phyloP scores from a whole-genome alignment of 2,329 filamentous ascomycete species.

The Pseudogymnoascus sp. region DNA sequence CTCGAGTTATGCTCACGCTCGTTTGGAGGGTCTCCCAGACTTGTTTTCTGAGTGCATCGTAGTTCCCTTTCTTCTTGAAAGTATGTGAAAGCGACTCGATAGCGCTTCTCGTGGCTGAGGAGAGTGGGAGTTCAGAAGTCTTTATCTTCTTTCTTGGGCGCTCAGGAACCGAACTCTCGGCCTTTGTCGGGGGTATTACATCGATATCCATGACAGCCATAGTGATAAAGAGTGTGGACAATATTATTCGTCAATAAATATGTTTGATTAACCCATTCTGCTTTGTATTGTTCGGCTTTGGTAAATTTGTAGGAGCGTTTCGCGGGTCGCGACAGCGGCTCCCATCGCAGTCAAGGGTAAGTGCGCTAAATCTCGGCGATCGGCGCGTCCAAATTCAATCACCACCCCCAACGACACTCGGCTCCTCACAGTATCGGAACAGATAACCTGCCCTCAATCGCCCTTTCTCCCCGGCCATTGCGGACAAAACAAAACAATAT shows the following conservation, averaged over 20 bases:
- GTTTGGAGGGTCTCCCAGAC: slow-evolving; percentile 51
- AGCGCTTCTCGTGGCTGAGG: slow-evolving; percentile 63
- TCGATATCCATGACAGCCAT: background rate
- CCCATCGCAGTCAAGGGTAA: background rate
- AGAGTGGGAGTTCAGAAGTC: slow-evolving; percentile 66
- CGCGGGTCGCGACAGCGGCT: slow-evolving; percentile 3
- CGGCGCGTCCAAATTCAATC: slow-evolving; percentile 7
- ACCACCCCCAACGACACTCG: slow-evolving; percentile 4
- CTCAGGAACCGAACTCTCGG: background rate
- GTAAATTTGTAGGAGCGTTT: background rate
- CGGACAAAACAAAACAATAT: slow-evolving; percentile 4
- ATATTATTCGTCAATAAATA: background rate
- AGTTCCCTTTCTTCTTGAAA: slow-evolving; percentile 82
- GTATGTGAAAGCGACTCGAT: slow-evolving; percentile 71
- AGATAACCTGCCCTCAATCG: slow-evolving; percentile 2
- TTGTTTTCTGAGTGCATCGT: slow-evolving; percentile 69
- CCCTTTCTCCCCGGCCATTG: background rate
- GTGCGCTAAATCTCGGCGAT: slow-evolving; percentile 3
- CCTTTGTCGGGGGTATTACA: background rate
- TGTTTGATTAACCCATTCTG: slow-evolving; percentile 4
- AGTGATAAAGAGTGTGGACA: background rate
- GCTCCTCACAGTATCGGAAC: background rate
- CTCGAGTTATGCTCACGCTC: slow-evolving; percentile 30
- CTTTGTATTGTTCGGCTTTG: background rate
- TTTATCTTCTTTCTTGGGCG: slow-evolving; percentile 49